Base-by-base conservation (phyloP, 352 stramenopile genomes). In the Globisporangium camurandrum region DNA sequence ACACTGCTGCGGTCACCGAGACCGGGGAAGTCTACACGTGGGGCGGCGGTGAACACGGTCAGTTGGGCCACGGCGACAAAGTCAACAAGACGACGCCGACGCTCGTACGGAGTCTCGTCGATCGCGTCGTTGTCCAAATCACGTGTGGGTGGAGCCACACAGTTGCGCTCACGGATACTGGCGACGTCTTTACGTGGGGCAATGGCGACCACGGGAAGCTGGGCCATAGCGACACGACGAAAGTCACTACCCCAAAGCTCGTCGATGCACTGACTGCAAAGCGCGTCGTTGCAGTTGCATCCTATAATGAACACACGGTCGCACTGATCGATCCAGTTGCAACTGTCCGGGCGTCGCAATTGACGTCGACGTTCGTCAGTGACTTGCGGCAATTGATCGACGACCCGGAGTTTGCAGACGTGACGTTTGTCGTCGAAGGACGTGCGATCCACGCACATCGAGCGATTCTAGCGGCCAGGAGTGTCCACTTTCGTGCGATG, bases 221-320 rank as follows among this genome's bases (percentile, higher is more conserved):
- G 22, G 95, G 95, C 2, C 93, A 98, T 65, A 95, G 95, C 47
- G 93, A 95, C 51, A 90, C 78, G 6, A 91, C 90, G 51, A 98
- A 98, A 62, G 90, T 98, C 17, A 97, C 88, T 24, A 72, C 96
- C n/a, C 95, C 95, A 4, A 93, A 97, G 54, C 44, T 88, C 11
- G 89, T 98, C 19, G 88, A 97, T 33, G 84, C 90, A 22, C 67
- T 98, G 1, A 75, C 95, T 24, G 67, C 79, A 31, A 96, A 97
- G 61, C 87, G 85, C 17, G 93, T 98, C n/a, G 83, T 97, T n/a
- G 81, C 85, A 27, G 85, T 98, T 9, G 93, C 95, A 22, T 98
- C 91, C n/a, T 98, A 98, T 76, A 98, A 98, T 55, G 95, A 98
- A 51, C 95, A 98, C 67, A 98, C 95, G 4, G 88, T 97, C 4